These are phyloP conservation scores for Deuterostichococcus epilithicus DNA, from an alignment of 139 green algal genomes.

Conservation along the genomic window DNA sequence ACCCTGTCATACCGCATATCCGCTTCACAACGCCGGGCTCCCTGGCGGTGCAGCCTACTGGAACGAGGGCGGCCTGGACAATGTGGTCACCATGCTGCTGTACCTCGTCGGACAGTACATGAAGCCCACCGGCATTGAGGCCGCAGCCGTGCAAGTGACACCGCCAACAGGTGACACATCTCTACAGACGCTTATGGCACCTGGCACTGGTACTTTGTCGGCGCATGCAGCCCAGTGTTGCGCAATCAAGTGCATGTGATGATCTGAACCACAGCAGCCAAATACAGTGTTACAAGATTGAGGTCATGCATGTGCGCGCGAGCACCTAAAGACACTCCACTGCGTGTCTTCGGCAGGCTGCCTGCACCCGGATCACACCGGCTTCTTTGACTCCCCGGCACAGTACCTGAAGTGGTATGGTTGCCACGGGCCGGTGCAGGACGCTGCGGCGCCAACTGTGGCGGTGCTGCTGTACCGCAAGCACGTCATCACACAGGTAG, in stretches of 20 bases:
- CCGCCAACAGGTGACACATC: conserved; percentile 54
- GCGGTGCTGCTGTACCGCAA: conserved; percentile 96
- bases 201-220: no score
- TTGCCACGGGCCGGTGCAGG: conserved; percentile 41
- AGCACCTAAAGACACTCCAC: no score
- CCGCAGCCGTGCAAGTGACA: conserved; percentile 66
- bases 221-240: no score
- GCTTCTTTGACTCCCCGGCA: conserved; percentile 66
- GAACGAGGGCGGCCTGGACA: conserved; percentile 83
- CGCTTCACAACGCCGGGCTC: not conserved
- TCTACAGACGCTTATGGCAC: not conserved
- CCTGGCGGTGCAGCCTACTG: conserved; percentile 65
- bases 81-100: conserved; percentile 85
- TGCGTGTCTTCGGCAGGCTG: conserved; percentile 75
- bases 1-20: no score
- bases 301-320: no score
- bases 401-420: conserved; percentile 84
- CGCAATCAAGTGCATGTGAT: no score
- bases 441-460: conserved; percentile 58
- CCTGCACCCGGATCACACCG: conserved; percentile 76
- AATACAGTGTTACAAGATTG: no score
- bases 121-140: conserved; percentile 4
- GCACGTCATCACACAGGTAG: conserved; percentile 97
- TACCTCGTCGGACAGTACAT: conserved; percentile 81
- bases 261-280: no score